A percentile compares a stretch with the other conserved stretches of the same genome.
phyloP scores from a whole-genome alignment of 1,139 yeast genomes.

The Suhomyces wounanorum region DNA sequence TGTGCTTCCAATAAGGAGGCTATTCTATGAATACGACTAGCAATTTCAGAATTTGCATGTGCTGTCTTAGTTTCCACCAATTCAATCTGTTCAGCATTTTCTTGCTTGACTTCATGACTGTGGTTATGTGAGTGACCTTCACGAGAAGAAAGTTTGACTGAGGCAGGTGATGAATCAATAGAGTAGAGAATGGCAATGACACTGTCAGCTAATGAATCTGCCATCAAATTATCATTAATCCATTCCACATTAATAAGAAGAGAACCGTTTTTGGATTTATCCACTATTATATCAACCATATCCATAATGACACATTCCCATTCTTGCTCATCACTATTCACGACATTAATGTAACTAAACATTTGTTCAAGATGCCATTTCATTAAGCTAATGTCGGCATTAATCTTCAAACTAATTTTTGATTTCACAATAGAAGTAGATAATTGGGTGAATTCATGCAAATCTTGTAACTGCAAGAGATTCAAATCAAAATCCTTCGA shows the following conservation, averaged over 20 bases:
- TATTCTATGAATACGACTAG: constrained; percentile 64
- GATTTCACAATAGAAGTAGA: constrained; percentile 86
- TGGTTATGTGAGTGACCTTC: constrained; percentile 42
- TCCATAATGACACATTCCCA: constrained; percentile 55
- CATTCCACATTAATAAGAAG: constrained; percentile 72
- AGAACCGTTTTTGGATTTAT: constrained; percentile 36
- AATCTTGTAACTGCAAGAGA: constrained; percentile 78
- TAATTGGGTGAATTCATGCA: constrained; percentile 84
- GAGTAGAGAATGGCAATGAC: constrained; percentile 86
- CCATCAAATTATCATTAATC: constrained; percentile 81
- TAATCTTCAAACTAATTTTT: constrained; percentile 72
- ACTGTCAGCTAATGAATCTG: constrained; percentile 93
- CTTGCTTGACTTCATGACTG: constrained; percentile 14
- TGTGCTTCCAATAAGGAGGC: constrained; percentile 72
- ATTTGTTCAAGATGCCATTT: constrained; percentile 91
- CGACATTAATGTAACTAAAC: constrained; percentile 82
- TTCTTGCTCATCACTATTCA: constrained; percentile 61
- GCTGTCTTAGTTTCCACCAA: constrained; percentile 25
- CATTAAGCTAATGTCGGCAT: constrained; percentile 78
- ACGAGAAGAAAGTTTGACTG: constrained; percentile 79
- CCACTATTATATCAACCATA: constrained; percentile 49
- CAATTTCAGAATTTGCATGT: constrained; percentile 40
- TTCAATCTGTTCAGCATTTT: constrained; percentile 6
- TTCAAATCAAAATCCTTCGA: constrained; percentile 89
- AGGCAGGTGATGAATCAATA: constrained; percentile 93